These are phyloP conservation scores for Oxyria digyna DNA, from an alignment of 148 eudicot genomes.

Conservation along the genomic window DNA sequence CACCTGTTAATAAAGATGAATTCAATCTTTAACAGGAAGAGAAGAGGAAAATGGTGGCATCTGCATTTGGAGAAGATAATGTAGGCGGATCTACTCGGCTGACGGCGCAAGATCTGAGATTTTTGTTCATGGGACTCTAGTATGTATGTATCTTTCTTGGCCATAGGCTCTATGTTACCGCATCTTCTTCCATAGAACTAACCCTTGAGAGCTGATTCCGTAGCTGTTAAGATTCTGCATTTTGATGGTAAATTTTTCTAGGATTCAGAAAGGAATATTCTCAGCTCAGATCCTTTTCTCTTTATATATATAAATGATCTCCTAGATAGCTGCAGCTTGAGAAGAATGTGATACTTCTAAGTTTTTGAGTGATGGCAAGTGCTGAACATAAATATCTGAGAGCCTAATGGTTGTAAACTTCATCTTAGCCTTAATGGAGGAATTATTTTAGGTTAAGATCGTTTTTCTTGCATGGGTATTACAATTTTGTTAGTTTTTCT, in stretches of 20 bases:
- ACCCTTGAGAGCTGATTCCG: constrained; percentile 1
- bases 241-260: neutral
- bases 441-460: too few species aligned
- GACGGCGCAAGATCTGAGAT: constrained; percentile 66
- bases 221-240: neutral
- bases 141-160: neutral
- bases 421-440: neutral
- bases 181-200: neutral
- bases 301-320: neutral
- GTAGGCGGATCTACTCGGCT: constrained; percentile 61
- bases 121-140: constrained; percentile 38
- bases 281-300: neutral
- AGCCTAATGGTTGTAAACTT: neutral
- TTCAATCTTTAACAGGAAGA: constrained; percentile 54
- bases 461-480: too few species aligned
- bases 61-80: constrained; percentile 92
- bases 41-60: constrained; percentile 95
- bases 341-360: neutral
- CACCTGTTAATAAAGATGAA: neutral
- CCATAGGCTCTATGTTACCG: neutral
- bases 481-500: too few species aligned
- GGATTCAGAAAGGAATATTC: neutral
- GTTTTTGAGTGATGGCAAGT: neutral
- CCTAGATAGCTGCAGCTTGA: neutral
- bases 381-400: neutral